Evolutionary conservation across 2,329 filamentous ascomycete species (phyloP), one percentile per base, ranked within the genome.

Genomic region (Ceratocystis cacaofunesta): DNA sequence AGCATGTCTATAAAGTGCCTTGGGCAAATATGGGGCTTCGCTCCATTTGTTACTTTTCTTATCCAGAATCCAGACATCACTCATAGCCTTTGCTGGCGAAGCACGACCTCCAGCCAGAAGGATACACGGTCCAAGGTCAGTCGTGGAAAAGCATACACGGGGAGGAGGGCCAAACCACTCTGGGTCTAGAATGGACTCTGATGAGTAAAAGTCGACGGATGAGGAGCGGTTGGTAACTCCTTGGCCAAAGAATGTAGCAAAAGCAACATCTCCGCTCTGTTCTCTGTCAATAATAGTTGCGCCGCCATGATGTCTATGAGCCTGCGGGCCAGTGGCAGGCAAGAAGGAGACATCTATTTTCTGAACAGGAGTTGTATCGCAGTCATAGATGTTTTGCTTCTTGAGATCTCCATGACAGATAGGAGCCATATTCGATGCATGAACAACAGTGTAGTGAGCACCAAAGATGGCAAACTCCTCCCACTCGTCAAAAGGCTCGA

Each of bases 401-500:
- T 57, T 57, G 30, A 62, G 19, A 22, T 48, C 44, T 12, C 32
- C 57, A 22, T 55, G 25, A 15, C 41, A 15, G 3, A 64, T 44
- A 10, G 60, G 17, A 19, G 50, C 22, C 2, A 52, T 22, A 28
- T 65, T 65, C 2, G 66, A 67, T 2, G 90, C 89, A 62, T 84
- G 78, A 7, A 95, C 78, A 55, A 96, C 76, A 70, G 92, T 88
- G 74, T 96, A 95, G 74, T 96, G 92, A 43, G 85, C 85, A 1
- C 83, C 85, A 73, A 95, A 96, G 0, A 96, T 78, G 1, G 88
- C 85, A 72, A 96, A 91, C 71, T 96, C 92, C 74, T 97, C 92
- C 90, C 90, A 96, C 75, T 96, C 92, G 73, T 97, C 92, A 72
- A 97, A 96, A 0, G 87, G 85, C 71, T 96, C 92, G 17, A 91